phyloP scores from a whole-genome alignment of 306 rosid species.

The Elaeagnus macrophylla region DNA sequence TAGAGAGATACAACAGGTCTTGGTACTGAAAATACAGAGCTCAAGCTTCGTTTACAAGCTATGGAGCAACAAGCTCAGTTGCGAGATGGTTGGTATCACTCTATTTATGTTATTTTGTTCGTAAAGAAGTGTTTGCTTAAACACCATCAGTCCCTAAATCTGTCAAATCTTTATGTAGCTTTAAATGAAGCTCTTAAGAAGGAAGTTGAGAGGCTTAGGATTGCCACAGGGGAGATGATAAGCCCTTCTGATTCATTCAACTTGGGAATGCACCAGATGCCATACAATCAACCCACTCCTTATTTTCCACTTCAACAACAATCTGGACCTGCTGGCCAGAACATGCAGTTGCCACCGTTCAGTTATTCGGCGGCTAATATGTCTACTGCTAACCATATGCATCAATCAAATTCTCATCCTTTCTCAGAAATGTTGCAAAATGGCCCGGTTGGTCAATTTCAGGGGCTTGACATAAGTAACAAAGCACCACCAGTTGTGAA shows the following conservation, averaged over 20 bases:
- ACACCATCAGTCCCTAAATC: constrained; percentile 1
- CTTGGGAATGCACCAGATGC: constrained; percentile 78
- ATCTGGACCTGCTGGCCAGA: constrained; percentile 42
- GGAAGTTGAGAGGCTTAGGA: constrained; percentile 92
- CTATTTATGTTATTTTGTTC: constrained; percentile 8
- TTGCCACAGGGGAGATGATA: constrained; percentile 84
- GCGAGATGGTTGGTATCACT: constrained; percentile 62
- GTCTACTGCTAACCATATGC: constrained; percentile 46
- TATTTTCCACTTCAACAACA: constrained; percentile 62
- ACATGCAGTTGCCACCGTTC: constrained; percentile 50
- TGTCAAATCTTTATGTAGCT: constrained; percentile 38
- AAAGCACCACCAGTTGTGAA: constrained; percentile 59
- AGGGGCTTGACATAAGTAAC: constrained; percentile 84
- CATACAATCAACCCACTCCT: constrained; percentile 35
- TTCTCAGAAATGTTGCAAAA: constrained; percentile 66
- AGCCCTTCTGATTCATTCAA: constrained; percentile 63
- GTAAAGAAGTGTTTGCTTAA: constrained; percentile 3
- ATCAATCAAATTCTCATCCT: constrained; percentile 51
- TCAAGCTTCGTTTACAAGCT: constrained; percentile 84
- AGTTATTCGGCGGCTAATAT: constrained; percentile 36
- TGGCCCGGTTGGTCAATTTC: constrained; percentile 72
- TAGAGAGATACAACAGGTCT: constrained; percentile 87
- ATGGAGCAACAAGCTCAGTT: constrained; percentile 99
- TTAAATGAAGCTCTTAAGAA: constrained; percentile 83
- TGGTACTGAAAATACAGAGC: constrained; percentile 86